phyloP scores from a whole-genome alignment of 371 early-diverging fungal species.

The Rhizopus arrhizus region DNA sequence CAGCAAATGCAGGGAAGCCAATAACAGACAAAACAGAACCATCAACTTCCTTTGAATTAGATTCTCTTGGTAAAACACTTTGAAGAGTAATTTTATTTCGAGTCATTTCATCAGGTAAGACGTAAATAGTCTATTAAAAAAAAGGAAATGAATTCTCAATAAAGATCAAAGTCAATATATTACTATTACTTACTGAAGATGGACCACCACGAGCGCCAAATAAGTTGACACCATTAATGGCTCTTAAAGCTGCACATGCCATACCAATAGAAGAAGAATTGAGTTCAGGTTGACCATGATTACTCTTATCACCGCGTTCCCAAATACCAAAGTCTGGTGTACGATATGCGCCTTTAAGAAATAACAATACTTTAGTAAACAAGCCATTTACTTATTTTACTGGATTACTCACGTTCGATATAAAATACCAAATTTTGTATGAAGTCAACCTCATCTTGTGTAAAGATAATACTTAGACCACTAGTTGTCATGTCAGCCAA shows the following conservation, averaged over 20 bases:
- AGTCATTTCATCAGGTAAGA: conserved; percentile 84
- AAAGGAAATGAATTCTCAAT: no score
- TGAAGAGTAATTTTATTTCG: conserved; percentile 82
- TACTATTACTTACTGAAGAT: conserved; percentile 60
- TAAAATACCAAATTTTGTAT: conserved; percentile 90
- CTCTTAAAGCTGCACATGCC: conserved; percentile 86
- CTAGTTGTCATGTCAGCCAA: conserved; percentile 88
- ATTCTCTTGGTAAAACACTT: conserved; percentile 87
- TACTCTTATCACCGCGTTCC: conserved; percentile 91
- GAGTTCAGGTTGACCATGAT: conserved; percentile 86
- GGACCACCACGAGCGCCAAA: conserved; percentile 85
- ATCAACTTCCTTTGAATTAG: conserved; percentile 88
- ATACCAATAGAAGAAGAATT: conserved; percentile 91
- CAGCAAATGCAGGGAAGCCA: conserved; percentile 90
- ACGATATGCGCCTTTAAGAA: conserved; percentile 54
- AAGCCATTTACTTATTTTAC: neutral
- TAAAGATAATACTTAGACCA: conserved; percentile 78
- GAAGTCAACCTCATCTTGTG: conserved; percentile 89
- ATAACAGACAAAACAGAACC: conserved; percentile 85
- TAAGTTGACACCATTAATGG: conserved; percentile 86
- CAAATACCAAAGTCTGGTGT: conserved; percentile 92
- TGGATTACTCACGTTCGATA: conserved; percentile 66
- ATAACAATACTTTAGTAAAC: neutral
- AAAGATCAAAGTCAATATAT: no score
- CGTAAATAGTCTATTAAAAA: conserved; percentile 69